Evolutionary conservation across 176 grass and related monocot species (phyloP), one percentile per base, ranked within the genome.

Genomic region (Raddia distichophylla): DNA sequence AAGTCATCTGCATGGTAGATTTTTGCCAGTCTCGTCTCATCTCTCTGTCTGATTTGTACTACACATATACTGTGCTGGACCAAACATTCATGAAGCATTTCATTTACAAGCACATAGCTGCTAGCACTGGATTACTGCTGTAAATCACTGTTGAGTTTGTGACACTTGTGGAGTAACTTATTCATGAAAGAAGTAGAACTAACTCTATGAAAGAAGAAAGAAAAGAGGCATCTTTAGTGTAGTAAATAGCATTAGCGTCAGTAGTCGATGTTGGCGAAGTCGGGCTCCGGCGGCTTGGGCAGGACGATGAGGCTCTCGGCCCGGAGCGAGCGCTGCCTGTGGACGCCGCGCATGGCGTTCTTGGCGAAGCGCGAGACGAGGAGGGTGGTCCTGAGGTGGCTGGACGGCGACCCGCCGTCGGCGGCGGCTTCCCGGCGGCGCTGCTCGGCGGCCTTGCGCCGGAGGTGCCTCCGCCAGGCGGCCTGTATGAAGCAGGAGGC

Each of bases 401-500:
- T 86, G 0, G 85, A 83, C 42, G 89, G 40, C 2, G 47, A 13
- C 1, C 18, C 45, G 8, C 57, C 51, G 7, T 61, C 37, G 0
- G 33, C 17, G 7, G 22, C 60, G 16, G 78, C 78, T 18, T 93
- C 91, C 51, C 62, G 59, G 3, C 86, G 60, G 5, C 91, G 76
- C 49, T 87, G 79, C 16, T 94, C 88, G 2, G 68, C 62, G 1
- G 58, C 50, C 82, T 64, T 92, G 46, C 89, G 61, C 69, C 86
- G 92, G 6, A 47, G 69, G 83, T 89, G 49, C 62, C 93, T 46
- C 80, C 89, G 55, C 93, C 93, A 94, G 0, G 90, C 84, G 10
- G 90, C 93, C 90, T 92, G 93, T 13, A 94, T 92, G 80, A 92
- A 92, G 81, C 76, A 79, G 0, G 93, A 86, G 27, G 87, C 92